Conservation (phyloP, 176 grass and related monocot genomes). For the Avena eriantha region DNA sequence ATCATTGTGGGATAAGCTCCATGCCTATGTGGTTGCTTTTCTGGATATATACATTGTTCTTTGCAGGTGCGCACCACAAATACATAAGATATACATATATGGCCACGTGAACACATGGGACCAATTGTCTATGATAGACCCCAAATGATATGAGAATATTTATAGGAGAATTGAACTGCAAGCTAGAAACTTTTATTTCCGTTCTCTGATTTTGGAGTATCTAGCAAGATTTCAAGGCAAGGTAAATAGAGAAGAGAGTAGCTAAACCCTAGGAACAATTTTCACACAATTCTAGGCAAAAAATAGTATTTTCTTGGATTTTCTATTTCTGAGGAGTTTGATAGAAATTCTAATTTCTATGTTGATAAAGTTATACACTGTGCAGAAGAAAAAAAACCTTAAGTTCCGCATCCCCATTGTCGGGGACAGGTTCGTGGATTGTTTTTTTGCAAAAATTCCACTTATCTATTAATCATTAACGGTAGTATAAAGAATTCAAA, state of each 20-base stretch:
- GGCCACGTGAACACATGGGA: conserved; percentile 10
- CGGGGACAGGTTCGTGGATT: too few relatives aligned
- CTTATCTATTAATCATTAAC: too few relatives aligned
- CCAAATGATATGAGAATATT: neutral
- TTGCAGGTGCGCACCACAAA: conserved; percentile 8
- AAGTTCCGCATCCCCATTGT: too few relatives aligned
- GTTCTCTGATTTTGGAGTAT: neutral
- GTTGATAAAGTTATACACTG: neutral
- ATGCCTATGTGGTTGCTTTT: neutral
- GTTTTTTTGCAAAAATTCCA: too few relatives aligned
- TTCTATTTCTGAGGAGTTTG: neutral
- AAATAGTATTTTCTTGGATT: neutral
- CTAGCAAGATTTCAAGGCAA: neutral
- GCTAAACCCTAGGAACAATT: neutral
- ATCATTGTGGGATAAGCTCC: conserved; percentile 9
- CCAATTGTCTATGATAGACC: neutral
- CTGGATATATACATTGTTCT: neutral
- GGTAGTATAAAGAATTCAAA: too few relatives aligned
- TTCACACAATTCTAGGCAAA: neutral
- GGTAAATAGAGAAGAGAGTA: neutral
- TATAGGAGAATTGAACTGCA: neutral
- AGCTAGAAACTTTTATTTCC: neutral
- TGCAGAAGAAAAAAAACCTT: too few relatives aligned
- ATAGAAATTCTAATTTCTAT: neutral
- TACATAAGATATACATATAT: conserved; percentile 7